A percentile compares a stretch with the other conserved stretches of the same genome.
Evolutionary conservation across 148 eudicot genomes (phyloP).

Genomic region (Oxyria digyna): DNA sequence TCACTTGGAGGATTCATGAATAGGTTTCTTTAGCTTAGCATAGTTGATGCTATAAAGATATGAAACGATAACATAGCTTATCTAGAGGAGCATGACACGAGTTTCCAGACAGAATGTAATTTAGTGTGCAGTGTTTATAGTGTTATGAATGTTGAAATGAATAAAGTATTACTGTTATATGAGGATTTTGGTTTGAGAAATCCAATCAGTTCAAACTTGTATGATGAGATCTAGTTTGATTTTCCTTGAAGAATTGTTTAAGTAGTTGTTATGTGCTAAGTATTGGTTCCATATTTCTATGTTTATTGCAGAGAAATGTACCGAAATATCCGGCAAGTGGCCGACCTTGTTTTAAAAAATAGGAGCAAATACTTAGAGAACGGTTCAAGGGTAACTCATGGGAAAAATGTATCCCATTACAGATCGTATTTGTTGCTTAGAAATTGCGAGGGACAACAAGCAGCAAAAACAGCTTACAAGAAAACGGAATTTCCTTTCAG

Average conservation of each 20-base stretch:
- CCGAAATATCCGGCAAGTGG: not conserved
- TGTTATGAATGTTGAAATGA: not conserved
- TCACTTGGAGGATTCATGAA: not conserved
- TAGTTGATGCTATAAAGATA: not conserved
- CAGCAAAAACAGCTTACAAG: constrained; percentile 11
- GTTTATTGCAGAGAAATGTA: constrained; percentile 5
- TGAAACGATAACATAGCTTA: not conserved
- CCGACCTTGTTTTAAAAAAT: constrained; percentile 10
- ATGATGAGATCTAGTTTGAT: not conserved
- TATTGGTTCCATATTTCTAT: not conserved
- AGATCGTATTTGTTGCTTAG: constrained; percentile 10
- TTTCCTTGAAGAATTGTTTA: not conserved
- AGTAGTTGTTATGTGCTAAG: not conserved
- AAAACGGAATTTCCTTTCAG: constrained; percentile 8
- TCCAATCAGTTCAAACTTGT: not conserved
- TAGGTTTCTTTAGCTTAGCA: not conserved
- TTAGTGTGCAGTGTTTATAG: not conserved
- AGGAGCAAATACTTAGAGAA: constrained; percentile 10
- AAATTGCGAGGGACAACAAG: constrained; percentile 6
- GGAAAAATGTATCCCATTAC: constrained; percentile 5
- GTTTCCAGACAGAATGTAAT: not conserved
- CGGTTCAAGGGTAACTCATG: constrained; percentile 6
- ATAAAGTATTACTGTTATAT: not conserved
- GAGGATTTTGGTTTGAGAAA: not conserved
- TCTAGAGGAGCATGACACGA: not conserved